Conservation (phyloP, 768 basidiomycete genomes). For the Lactarius sanguifluus region DNA sequence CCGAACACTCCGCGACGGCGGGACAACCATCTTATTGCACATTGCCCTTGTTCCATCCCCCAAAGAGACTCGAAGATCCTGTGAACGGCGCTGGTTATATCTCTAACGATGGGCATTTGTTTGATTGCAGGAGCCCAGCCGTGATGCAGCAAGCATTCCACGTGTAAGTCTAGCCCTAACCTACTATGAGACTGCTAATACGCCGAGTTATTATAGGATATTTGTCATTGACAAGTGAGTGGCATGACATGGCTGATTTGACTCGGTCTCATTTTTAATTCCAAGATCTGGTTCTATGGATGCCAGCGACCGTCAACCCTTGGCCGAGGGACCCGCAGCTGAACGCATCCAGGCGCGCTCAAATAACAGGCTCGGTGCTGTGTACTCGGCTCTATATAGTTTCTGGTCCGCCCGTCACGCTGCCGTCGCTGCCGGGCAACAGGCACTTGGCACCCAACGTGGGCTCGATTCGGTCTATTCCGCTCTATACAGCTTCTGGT, state of each 20-base stretch:
- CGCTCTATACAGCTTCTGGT: slow-evolving; percentile 53
- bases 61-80: slow-evolving; percentile 34
- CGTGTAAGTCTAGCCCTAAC: slow-evolving; percentile 44
- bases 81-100: slow-evolving; percentile 45
- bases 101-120: slow-evolving; percentile 57
- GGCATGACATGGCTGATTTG: neutral
- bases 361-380: slow-evolving; percentile 57
- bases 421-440: slow-evolving; percentile 35
- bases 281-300: slow-evolving; percentile 55
- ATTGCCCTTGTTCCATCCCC: slow-evolving; percentile 52
- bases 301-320: slow-evolving; percentile 42
- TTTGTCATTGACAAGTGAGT: slow-evolving; percentile 52
- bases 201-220: slow-evolving; percentile 37
- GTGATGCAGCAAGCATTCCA: slow-evolving; percentile 56
- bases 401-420: slow-evolving; percentile 57
- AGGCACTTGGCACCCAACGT: neutral
- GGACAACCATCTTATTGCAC: slow-evolving; percentile 55
- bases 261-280: neutral
- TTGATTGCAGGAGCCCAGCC: slow-evolving; percentile 52
- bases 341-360: slow-evolving; percentile 37
- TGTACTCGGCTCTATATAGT: slow-evolving; percentile 52
- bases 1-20: slow-evolving; percentile 46
- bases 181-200: neutral
- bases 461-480: slow-evolving; percentile 49
- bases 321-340: slow-evolving; percentile 43